phyloP scores from a whole-genome alignment of 306 rosid species.

The Geum urbanum region DNA sequence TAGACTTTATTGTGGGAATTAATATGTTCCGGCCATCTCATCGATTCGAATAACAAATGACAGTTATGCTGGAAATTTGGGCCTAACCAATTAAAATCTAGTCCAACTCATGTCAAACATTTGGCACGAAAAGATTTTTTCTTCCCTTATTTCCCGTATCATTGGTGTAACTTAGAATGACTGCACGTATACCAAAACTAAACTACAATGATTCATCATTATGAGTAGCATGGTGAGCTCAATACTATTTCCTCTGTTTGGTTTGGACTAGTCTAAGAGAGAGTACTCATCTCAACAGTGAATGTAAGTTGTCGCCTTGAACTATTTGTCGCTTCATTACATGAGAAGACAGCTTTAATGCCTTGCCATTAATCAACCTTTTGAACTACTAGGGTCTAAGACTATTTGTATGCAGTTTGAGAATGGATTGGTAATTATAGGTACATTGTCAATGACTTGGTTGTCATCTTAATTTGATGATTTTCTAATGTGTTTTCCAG shows the following conservation, averaged over 20 bases:
- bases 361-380: not conserved
- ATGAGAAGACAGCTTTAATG: conserved; percentile 18
- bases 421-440: not conserved
- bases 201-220: not conserved
- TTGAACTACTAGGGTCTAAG: conserved; percentile 3
- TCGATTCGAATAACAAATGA: not conserved
- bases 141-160: conserved; percentile 3
- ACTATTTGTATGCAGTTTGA: conserved; percentile 5
- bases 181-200: not conserved
- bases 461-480: not conserved
- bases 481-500: not conserved
- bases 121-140: not conserved
- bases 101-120: conserved; percentile 1
- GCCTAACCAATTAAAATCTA: conserved; percentile 4
- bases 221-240: not conserved
- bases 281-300: not conserved
- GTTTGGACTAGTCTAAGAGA: not conserved
- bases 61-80: not conserved
- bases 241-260: not conserved
- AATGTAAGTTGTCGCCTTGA: not conserved
- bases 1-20: conserved; percentile 5
- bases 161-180: conserved; percentile 2
- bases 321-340: conserved; percentile 4
- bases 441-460: conserved; percentile 13
- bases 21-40: conserved; percentile 6